Base-by-base conservation (phyloP, 805 yeast species). In the Candida ascalaphidarum region DNA sequence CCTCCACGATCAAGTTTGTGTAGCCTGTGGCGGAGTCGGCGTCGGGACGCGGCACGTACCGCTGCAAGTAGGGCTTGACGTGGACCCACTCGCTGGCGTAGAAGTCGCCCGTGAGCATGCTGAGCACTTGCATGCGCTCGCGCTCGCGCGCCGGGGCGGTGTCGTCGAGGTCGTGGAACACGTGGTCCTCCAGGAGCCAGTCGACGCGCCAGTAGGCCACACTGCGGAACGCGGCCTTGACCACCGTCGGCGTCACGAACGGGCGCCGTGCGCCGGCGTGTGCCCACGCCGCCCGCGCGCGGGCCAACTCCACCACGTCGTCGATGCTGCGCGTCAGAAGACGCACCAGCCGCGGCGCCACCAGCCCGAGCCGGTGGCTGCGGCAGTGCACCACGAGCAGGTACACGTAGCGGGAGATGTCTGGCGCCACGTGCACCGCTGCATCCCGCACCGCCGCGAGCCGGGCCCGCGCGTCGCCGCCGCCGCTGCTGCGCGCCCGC, bases 171-270 rank as follows among this genome's bases (percentile, higher is more conserved):
- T 20, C 32, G 10, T 25, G 27, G 9, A 22, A 14, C 10, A 14
- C 25, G 14, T 25, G 32, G 4, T 32, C 39, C 31, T 61, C 61
- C n/a, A n/a, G n/a, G n/a, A n/a, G n/a, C 68, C 68, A 62, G 36
- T 58, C 61, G 8, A 62, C 60, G 11, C 60, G 41, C 69, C 69
- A 62, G 46, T 60, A 61, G 14, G 56, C 64, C 5, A 62, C 39
- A 33, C 56, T 56, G 16, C 62, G 41, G 36, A 48, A 45, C 5
- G 66, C 61, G n/a, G 56, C 40, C 35, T 61, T 61, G 22, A 51
- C 53, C 21, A 36, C 40, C 23, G 56, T 64, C 1, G 68, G 66
- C 3, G 67, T 61, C 5, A 58, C 56, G 32, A 36, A 61, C 14
- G 44, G 25, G 7, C 14, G 17, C 17, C 18, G 14, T 20, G 10